Evolutionary conservation across 129 eudicot species (phyloP), one percentile per base, ranked within the genome.

Genomic region (Scalesia atractyloides): DNA sequence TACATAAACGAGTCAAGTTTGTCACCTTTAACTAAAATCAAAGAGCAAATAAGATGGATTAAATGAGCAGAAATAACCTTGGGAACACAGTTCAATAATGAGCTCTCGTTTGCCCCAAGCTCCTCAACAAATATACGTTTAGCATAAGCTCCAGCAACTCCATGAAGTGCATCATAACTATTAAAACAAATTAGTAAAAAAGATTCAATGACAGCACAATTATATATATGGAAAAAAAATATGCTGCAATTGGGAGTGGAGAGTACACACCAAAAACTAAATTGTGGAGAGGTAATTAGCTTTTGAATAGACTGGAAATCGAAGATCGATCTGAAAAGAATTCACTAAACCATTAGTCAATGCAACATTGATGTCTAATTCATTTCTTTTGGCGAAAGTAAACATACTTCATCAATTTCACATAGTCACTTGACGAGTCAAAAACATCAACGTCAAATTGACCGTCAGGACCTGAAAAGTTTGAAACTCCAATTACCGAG

Each of bases 101-200:
- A 93, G 82, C 87, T 84, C 69, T 89, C 96, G 64, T 82, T 58
- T 63, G 96, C 98, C 73, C 98, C 98, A 64, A 93, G 89, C 78
- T 93, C 98, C 78, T 93, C 95, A 62, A 93, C 96, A 84, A 93
- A 93, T 69, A 89, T 93, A 30, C 92, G 87, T 15, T 82, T 84
- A 68, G 96, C 96, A 89, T 89, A 93, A 84, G 91, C 96, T 69
- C 96, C 96, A 76, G 90, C 95, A 83, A 89, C 98, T 63, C 96
- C 98, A 72, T 86, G 90, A 75, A 89, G 98, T 7, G 92, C 92
- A 82, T 93, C 98, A 84, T 82, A 93, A 76, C 96, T 89, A 74
- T 36, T n/a, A 74, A 37, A 37, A 72, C 56, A 54, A 62, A 9
- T 59, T 12, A 56, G 73, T n/a, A 43, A 47, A 50, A 50, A 72